A percentile compares a stretch with the other conserved stretches of the same genome.
These are phyloP conservation scores for Hymenotorrendiella dingleyae DNA, from an alignment of 2,329 filamentous ascomycete species.

Conservation along the genomic window DNA sequence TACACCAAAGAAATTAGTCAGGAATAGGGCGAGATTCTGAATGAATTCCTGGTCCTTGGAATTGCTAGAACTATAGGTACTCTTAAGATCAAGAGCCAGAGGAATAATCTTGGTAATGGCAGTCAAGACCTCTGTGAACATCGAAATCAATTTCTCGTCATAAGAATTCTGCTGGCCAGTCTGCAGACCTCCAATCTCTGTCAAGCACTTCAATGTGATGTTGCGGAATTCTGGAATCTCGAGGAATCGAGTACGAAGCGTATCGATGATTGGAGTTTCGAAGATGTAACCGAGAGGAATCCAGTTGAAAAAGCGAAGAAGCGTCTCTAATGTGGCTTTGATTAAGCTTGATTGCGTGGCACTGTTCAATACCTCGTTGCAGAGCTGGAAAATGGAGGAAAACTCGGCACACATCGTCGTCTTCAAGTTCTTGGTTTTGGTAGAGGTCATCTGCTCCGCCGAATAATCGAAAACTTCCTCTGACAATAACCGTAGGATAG, in stretches of 20 bases:
- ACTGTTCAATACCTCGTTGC: constrained; percentile 88
- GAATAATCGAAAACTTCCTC: constrained; percentile 99
- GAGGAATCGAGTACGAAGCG: constrained; percentile 84
- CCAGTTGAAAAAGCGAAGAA: constrained; percentile 97
- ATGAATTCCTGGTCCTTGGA: constrained; percentile 95
- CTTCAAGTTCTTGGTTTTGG: constrained; percentile 93
- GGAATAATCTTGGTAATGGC: constrained; percentile 93
- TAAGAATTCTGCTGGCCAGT: constrained; percentile 72
- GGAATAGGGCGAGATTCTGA: constrained; percentile 89
- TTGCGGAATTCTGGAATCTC: constrained; percentile 94
- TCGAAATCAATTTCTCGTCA: constrained; percentile 91
- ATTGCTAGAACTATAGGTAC: constrained; percentile 87
- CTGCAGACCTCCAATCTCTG: constrained; percentile 91
- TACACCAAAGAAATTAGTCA: constrained; percentile 94
- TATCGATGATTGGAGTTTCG: constrained; percentile 94
- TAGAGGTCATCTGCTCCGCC: constrained; percentile 97
- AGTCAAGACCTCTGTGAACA: constrained; percentile 96
- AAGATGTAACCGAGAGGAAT: constrained; percentile 98
- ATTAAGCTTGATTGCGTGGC: constrained; percentile 84
- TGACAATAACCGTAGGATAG: constrained; percentile 87
- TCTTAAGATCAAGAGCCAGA: constrained; percentile 80
- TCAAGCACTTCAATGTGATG: constrained; percentile 91
- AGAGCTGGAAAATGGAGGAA: constrained; percentile 95
- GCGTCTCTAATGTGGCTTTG: constrained; percentile 93
- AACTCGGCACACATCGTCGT: constrained; percentile 99